Evolutionary conservation across 1,284 basidiomycete genomes (phyloP).

Genomic region (Omphalotus olearius): DNA sequence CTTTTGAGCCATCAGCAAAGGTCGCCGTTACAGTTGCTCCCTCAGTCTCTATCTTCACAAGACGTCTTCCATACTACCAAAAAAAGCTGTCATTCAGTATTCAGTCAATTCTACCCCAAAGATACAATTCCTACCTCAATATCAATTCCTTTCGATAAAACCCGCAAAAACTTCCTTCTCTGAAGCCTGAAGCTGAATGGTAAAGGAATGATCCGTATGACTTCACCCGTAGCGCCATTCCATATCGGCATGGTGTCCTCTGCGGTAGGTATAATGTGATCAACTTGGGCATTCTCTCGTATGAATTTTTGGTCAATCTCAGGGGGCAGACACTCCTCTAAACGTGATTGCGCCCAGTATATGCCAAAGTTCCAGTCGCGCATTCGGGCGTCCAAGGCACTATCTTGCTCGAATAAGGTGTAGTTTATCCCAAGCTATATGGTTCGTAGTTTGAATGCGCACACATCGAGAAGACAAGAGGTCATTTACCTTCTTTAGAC

Average conservation of each 20-base stretch:
- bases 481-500: slow-evolving; percentile 8
- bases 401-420: slow-evolving; percentile 5
- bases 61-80: slow-evolving; percentile 2
- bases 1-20: slow-evolving; percentile 2
- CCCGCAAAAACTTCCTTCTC: slow-evolving; percentile 1
- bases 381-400: not conserved
- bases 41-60: not conserved
- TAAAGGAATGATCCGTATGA: not conserved
- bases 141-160: not conserved
- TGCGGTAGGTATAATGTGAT: not conserved
- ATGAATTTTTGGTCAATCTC: not conserved
- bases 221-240: slow-evolving; percentile 3
- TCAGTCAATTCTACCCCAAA: not conserved
- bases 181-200: not conserved
- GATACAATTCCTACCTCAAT: not conserved
- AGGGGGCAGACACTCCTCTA: slow-evolving; percentile 1
- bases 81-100: not conserved
- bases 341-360: slow-evolving; percentile 4
- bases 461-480: not conserved
- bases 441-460: not conserved
- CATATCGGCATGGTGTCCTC: slow-evolving; percentile 2
- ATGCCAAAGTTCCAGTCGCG: slow-evolving; percentile 8
- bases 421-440: slow-evolving; percentile 4
- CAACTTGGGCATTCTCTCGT: not conserved
- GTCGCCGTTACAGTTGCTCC: not conserved